phyloP scores from a whole-genome alignment of 2,329 filamentous ascomycete genomes.

The Aspergillus pseudoviridinutans region DNA sequence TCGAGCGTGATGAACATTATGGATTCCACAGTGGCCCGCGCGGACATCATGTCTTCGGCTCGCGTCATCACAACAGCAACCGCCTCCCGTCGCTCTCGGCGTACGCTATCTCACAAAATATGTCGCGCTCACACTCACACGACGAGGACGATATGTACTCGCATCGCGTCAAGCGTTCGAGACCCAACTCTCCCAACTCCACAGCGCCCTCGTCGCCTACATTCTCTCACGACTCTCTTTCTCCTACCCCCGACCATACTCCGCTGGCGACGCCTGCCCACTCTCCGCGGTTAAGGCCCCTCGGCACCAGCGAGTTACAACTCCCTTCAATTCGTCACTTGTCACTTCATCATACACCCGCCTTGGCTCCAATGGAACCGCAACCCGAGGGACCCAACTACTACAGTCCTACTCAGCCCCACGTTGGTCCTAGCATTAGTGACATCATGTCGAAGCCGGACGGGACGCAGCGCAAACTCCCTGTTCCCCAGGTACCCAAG shows the following conservation, averaged over 20 bases:
- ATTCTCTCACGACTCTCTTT: slow-evolving; percentile 92
- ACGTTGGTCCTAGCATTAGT: slow-evolving; percentile 72
- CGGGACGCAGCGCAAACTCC: slow-evolving; percentile 82
- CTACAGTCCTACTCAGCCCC: slow-evolving; percentile 53
- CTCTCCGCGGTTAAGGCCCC: slow-evolving; percentile 82
- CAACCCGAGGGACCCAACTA: slow-evolving; percentile 57
- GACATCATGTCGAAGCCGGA: slow-evolving; percentile 92
- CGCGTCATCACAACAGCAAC: slow-evolving; percentile 45
- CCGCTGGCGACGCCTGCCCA: slow-evolving; percentile 95
- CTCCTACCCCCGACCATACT: slow-evolving; percentile 95
- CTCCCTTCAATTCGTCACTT: slow-evolving; percentile 79
- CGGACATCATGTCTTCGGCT: slow-evolving; percentile 46
- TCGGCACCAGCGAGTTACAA: slow-evolving; percentile 67
- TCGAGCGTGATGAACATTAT: slow-evolving; percentile 58
- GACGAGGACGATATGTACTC: slow-evolving; percentile 71
- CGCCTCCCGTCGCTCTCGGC: slow-evolving; percentile 73
- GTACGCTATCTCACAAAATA: slow-evolving; percentile 73
- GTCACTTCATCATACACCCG: slow-evolving; percentile 62
- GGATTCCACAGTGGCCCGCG: slow-evolving; percentile 40
- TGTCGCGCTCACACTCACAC: slow-evolving; percentile 83
- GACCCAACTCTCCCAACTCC: slow-evolving; percentile 90
- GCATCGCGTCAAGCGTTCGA: slow-evolving; percentile 76
- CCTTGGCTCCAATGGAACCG: slow-evolving; percentile 68
- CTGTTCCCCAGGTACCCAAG: slow-evolving; percentile 83
- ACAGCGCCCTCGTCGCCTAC: slow-evolving; percentile 94